Base-by-base conservation (phyloP, 2,329 filamentous ascomycete species). In the Aspergillus udagawae region DNA sequence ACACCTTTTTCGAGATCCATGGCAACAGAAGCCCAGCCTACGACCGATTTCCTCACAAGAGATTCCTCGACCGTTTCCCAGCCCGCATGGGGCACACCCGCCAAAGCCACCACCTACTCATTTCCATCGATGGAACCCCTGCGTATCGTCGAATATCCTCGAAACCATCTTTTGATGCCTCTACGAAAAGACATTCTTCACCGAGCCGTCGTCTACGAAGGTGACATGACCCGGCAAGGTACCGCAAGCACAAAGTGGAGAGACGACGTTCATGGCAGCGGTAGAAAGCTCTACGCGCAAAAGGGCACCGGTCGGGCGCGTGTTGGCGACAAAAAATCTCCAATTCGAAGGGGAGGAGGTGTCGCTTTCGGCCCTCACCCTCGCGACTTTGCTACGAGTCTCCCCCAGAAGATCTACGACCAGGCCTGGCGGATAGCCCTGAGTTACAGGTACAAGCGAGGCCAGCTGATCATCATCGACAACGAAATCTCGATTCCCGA, bases 401-500 rank as follows among this genome's bases (percentile, higher is more conserved):
- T 99, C 55, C 92, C 89, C 67, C 83, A 83, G 71, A 97, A 97
- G 79, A 85, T 96, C 50, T 99, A 99, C 79, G 92, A 97, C 76
- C 82, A 95, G 67, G 94, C 94, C 9, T 97, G 91, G 91, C 86
- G 94, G 71, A 97, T 90, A 47, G 94, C 94, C 10, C 82, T 99
- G 63, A 94, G 89, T 70, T 96, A 96, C 79, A 86, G 94, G 59
- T 97, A 94, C 77, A 83, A 88, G 63, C 86, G 87, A 64, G 94
- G 92, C 51, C 91, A 97, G 79, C 79, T 99, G 67, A 80, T 97
- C 63, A 85, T 99, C 45, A 87, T 94, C 67, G 87, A 93, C 69
- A 88, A 91, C 68, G 86, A 92, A 62, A 83, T 96, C 60, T 76
- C 82, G 58, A 79, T 86, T 49, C 86, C 88, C 56, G 77, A 83